Evolutionary conservation across 345 rosid genomes (phyloP).

Genomic region (Eucalyptus dawsonii): DNA sequence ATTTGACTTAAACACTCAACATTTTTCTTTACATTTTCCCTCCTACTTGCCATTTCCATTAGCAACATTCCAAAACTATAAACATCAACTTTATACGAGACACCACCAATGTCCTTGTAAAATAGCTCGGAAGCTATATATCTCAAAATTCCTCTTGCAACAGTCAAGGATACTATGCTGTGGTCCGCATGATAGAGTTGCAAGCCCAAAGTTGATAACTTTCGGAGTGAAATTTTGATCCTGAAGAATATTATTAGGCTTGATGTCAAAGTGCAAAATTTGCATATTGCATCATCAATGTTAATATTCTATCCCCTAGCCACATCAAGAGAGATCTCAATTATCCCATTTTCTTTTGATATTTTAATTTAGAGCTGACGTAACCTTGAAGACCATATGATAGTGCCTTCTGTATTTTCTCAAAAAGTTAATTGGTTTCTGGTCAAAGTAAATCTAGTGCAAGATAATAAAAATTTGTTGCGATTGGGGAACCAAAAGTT

Average conservation of each 20-base stretch:
- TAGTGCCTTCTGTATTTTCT: too few species aligned
- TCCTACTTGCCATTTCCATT: not conserved
- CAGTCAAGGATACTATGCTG: rapidly evolving
- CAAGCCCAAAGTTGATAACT: not conserved
- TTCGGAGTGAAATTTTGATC: not conserved
- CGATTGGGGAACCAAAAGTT: too few species aligned
- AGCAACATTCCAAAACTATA: not conserved
- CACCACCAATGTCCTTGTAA: not conserved
- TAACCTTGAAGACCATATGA: too few species aligned
- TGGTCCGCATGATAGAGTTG: not conserved
- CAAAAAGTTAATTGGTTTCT: too few species aligned
- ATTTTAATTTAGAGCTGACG: too few species aligned
- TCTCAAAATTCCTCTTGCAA: not conserved
- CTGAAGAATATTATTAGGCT: not conserved
- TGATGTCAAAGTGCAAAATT: not conserved
- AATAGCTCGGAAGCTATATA: not conserved
- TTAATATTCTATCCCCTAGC: too few species aligned
- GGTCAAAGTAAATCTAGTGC: too few species aligned
- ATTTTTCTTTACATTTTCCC: not conserved
- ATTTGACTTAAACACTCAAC: not conserved
- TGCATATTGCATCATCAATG: too few species aligned
- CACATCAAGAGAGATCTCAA: too few species aligned
- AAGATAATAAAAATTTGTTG: too few species aligned
- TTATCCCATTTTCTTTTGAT: too few species aligned
- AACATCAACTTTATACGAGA: not conserved